Conservation (phyloP, 202 grass and related monocot species). For the Zoysia matrella region DNA sequence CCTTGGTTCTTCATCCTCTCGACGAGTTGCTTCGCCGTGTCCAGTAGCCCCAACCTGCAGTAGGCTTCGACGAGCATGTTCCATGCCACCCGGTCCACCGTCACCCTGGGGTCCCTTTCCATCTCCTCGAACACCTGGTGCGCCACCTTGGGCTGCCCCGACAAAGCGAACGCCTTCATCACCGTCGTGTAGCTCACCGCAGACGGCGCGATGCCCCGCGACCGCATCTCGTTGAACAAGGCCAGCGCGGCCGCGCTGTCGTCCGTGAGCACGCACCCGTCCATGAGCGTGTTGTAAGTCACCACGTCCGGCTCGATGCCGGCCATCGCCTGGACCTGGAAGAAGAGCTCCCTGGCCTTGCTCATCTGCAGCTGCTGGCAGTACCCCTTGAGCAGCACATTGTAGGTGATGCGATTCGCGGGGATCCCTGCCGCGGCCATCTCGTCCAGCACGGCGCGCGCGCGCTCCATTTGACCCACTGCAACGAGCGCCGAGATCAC, state of each 20-base stretch:
- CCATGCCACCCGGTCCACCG: slow-evolving; percentile 72
- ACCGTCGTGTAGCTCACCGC: slow-evolving; percentile 91
- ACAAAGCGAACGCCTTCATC: slow-evolving; percentile 84
- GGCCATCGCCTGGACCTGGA: slow-evolving; percentile 38
- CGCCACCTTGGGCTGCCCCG: slow-evolving; percentile 76
- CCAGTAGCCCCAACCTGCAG: slow-evolving; percentile 65
- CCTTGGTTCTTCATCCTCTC: slow-evolving; percentile 75
- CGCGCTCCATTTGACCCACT: too few relatives aligned
- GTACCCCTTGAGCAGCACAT: slow-evolving; percentile 77
- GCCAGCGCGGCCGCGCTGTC: slow-evolving; percentile 69
- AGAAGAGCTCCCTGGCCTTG: slow-evolving; percentile 60
- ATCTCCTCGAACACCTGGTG: slow-evolving; percentile 92
- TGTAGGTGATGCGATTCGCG: slow-evolving; percentile 66
- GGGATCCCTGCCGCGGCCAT: slow-evolving; percentile 50
- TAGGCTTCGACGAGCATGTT: slow-evolving; percentile 89
- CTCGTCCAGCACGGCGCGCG: slow-evolving; percentile 43
- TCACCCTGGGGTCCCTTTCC: slow-evolving; percentile 66
- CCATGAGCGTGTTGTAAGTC: slow-evolving; percentile 90
- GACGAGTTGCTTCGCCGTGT: slow-evolving; percentile 65
- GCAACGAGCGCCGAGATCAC: too few relatives aligned
- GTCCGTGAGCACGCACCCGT: slow-evolving; percentile 78
- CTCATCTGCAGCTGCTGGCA: slow-evolving; percentile 71
- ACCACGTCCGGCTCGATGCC: slow-evolving; percentile 71
- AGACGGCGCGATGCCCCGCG: slow-evolving; percentile 66
- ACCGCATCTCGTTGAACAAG: slow-evolving; percentile 86